Evolutionary conservation across 2,329 filamentous ascomycete genomes (phyloP).

Genomic region (Cladosporium cucumerinum): DNA sequence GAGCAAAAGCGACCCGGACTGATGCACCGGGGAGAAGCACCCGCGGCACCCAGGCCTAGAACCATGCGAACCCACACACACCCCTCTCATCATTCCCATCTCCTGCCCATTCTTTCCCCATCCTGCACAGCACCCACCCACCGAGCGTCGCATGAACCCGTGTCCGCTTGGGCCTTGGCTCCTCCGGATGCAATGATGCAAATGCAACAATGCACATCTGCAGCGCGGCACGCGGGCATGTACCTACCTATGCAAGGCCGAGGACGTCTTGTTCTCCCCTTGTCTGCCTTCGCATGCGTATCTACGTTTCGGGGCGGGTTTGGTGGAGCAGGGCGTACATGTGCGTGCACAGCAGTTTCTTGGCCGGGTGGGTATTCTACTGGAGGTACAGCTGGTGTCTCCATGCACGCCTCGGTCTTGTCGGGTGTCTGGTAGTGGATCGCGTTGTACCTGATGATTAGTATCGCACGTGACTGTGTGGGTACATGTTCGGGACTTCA

Average conservation of each 20-base stretch:
- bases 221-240: neutral
- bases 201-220: neutral
- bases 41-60: neutral
- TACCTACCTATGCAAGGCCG: too few relatives aligned
- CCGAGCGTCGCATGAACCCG: slow-evolving; percentile 1
- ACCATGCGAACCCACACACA: neutral
- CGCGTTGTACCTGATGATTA: too few relatives aligned
- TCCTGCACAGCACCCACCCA: too few relatives aligned
- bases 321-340: neutral
- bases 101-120: too few relatives aligned
- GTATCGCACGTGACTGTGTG: too few relatives aligned
- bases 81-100: neutral
- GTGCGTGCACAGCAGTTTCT: neutral
- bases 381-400: slow-evolving; percentile 1
- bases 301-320: neutral
- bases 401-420: neutral
- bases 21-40: neutral
- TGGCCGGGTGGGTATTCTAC: neutral
- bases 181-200: neutral
- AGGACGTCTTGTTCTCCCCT: neutral
- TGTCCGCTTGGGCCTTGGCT: slow-evolving; percentile 1
- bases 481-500: too few relatives aligned
- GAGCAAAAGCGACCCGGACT: neutral
- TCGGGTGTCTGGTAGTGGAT: neutral
- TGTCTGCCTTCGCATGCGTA: neutral